Evolutionary conservation across 2,329 filamentous ascomycete species (phyloP).

Genomic region (Calonectria pseudoturangicola): DNA sequence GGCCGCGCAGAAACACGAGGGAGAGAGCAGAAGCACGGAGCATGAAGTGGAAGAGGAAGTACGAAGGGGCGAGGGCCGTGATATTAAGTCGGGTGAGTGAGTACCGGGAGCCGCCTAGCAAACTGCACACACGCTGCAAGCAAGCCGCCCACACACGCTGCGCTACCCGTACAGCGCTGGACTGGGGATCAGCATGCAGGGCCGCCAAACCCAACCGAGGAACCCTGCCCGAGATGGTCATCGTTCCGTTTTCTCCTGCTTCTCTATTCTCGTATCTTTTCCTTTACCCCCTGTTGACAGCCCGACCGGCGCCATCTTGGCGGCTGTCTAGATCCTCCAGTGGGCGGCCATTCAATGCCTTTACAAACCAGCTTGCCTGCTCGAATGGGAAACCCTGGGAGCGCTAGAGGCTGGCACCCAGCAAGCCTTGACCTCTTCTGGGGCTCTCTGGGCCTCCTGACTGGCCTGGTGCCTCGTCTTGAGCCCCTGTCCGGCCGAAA

Average conservation of each 20-base stretch:
- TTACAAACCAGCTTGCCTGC: slow-evolving; percentile 23
- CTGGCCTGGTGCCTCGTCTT: slow-evolving; percentile 20
- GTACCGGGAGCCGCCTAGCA: slow-evolving; percentile 22
- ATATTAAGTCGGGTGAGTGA: slow-evolving; percentile 50
- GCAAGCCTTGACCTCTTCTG: background rate
- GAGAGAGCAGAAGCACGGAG: slow-evolving; percentile 32
- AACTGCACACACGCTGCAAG: slow-evolving; percentile 5
- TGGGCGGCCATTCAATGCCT: slow-evolving; percentile 29
- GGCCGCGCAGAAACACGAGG: slow-evolving; percentile 41
- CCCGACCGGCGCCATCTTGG: slow-evolving; percentile 20
- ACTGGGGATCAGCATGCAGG: slow-evolving; percentile 6
- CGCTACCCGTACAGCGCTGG: slow-evolving; percentile 1
- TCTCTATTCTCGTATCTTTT: slow-evolving; percentile 28
- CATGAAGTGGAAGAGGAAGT: background rate
- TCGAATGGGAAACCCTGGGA: slow-evolving; percentile 30
- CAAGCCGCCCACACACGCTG: background rate
- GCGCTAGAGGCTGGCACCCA: slow-evolving; percentile 23
- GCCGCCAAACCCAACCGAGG: slow-evolving; percentile 13
- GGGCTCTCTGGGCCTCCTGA: slow-evolving; percentile 9
- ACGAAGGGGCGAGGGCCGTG: slow-evolving; percentile 47
- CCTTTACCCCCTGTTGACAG: slow-evolving; percentile 27
- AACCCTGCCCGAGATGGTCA: slow-evolving; percentile 12
- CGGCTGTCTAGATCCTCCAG: slow-evolving; percentile 25
- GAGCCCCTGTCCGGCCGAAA: slow-evolving; percentile 22
- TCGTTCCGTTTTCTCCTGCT: slow-evolving; percentile 20